Base-by-base conservation (phyloP, 1,284 basidiomycete genomes). In the Volvariella surrecta region DNA sequence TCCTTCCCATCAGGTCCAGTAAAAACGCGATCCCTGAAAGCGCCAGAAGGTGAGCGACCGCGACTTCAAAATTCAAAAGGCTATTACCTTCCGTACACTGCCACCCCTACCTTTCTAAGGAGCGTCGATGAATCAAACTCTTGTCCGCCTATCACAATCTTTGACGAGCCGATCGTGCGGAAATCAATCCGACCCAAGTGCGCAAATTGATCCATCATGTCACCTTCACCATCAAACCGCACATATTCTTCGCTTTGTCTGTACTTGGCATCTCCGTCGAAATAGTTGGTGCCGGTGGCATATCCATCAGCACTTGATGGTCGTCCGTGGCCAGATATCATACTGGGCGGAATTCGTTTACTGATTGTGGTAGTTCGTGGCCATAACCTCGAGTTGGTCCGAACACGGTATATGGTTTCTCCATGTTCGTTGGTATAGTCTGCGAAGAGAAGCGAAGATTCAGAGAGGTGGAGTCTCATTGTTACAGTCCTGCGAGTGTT, bases 1-100 rank as follows among this genome's bases (percentile, higher is more conserved):
- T 62, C 60, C 37, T 54, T 56, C 1, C 62, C 61, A 40, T 68
- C 64, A 1, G 51, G 55, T 0, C 52, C 62, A 16, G 51, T 58
- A 44, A 66, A 65, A 3, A 56, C 48, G 3, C 57, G 57, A 45
- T 57, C 45, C 13, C 60, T 63, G 18, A 19, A 35, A 28, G 18
- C 16, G 18, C 3, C 19, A 11, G 10, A 19, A 39, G 17, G 39
- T 43, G n/a, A 44, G n/a, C 22, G 39, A 11, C 32, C 32, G 9
- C 13, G 37, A 1, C 13, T 37, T n/a, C 15, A 9, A 16, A n/a
- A 15, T 6, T 9, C 17, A 19, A 17, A 35, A 15, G 21, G 15
- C 22, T 13, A 53, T 34, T 37, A 62, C 60, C 54, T 49, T 37
- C 58, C 56, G 43, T 48, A 53, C 39, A 40, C 44, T 2, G 49